A percentile compares a stretch with the other conserved stretches of the same genome.
These are phyloP conservation scores for Candida loeiensis DNA, from an alignment of 805 yeast species.

Conservation along the genomic window DNA sequence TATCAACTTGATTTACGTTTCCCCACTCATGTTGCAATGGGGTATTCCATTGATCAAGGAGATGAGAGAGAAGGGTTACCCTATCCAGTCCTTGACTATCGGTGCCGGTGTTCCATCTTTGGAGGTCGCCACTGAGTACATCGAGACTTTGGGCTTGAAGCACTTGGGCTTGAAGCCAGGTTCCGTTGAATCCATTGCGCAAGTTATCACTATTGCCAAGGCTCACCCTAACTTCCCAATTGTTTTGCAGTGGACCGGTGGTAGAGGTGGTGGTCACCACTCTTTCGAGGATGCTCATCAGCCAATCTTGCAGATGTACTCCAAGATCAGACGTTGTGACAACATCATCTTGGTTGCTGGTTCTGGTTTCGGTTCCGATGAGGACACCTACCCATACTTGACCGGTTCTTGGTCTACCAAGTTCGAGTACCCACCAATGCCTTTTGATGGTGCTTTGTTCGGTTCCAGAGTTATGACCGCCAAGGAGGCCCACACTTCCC, in stretches of 20 bases:
- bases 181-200: slow-evolving; percentile 86
- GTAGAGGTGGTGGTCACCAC: slow-evolving; percentile 99
- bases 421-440: slow-evolving; percentile 96
- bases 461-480: slow-evolving; percentile 98
- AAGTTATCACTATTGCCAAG: slow-evolving; percentile 85
- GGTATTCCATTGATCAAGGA: slow-evolving; percentile 93
- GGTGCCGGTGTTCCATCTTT: slow-evolving; percentile 99
- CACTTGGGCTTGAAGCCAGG: slow-evolving; percentile 98
- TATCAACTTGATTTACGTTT: slow-evolving; percentile 89
- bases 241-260: slow-evolving; percentile 99
- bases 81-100: slow-evolving; percentile 91
- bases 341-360: slow-evolving; percentile 94
- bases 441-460: slow-evolving; percentile 93
- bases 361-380: slow-evolving; percentile 96
- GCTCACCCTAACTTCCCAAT: slow-evolving; percentile 97
- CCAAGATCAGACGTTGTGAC: slow-evolving; percentile 85
- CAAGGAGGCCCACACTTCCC: slow-evolving; percentile 91
- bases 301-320: slow-evolving; percentile 92
- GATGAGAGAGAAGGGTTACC: slow-evolving; percentile 88
- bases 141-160: slow-evolving; percentile 85
- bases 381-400: slow-evolving; percentile 94
- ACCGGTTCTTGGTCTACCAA: slow-evolving; percentile 94
- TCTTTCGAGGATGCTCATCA: slow-evolving; percentile 99
- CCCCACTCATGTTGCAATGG: slow-evolving; percentile 98
- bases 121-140: slow-evolving; percentile 96